Base-by-base conservation (phyloP, 768 basidiomycete species). In the Podaxis carcinomalis region DNA sequence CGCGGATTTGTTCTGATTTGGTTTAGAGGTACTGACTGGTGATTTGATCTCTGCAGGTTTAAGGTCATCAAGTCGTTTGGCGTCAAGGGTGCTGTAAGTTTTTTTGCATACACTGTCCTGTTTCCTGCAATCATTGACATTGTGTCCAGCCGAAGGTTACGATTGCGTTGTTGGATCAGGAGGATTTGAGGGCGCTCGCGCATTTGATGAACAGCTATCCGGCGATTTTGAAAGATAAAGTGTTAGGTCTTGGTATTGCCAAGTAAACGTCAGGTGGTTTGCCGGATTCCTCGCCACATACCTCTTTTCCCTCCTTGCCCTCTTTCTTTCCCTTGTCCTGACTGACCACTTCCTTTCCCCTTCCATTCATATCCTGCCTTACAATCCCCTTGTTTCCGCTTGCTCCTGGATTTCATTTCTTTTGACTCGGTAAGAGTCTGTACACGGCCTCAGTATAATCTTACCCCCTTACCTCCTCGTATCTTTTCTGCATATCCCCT, bases 131-230 rank as follows among this genome's bases (percentile, higher is more conserved):
- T 21, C 56, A 51, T 56, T 64, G 37, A 46, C 9, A 23, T 42
- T 47, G 46, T 23, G 39, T 61, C 14, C 66, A 91, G 86, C 90
- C 92, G 53, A 94, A 94, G 70, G 76, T 93, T 63, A 95, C 93
- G 0, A 92, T 97, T 66, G 76, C 82, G 4, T 80, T 95, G 7
- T 76, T 96, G 62, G 92, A 95, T 68, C 81, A 88, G 66, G 94
- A 95, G 62, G 93, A 96, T 68, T 80, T 95, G 23, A 84, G 89
- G 46, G 79, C 92, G 4, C 81, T 95, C 51, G 89, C 91, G 5
- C 91, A 93, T 70, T 80, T 95, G 46, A 87, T 92, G 87, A 90
- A 93, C 72, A 90, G 90, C 69, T 94, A 92, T 71, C 89, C 91
- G 10, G 74, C 83, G 6, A 82, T 93, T 1, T 78, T 95, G 62